Base-by-base conservation (phyloP, 441 rosid species). In the Isatis lusitanica region DNA sequence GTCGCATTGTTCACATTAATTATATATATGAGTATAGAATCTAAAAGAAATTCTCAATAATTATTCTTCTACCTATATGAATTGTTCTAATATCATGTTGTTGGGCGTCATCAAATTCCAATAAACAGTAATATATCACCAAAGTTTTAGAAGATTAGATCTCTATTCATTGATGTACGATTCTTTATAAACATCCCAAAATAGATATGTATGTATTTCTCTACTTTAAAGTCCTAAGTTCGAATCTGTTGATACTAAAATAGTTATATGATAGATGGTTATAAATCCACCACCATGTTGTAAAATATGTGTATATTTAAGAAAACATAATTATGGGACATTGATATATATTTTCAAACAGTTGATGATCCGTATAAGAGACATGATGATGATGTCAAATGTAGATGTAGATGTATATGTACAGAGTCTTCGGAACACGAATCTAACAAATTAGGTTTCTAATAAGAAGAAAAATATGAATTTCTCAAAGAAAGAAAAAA, bases 91-190 rank as follows among this genome's bases (percentile, higher is more conserved):
- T 56, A 63, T 70, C 65, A 70, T 76, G 64, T 44, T 38, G 40
- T 53, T 62, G 18, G 50, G 71, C 71, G 79, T 76, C 79, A 75
- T 63, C 79, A 75, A 44, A 69, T 75, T 75, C 79, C 52, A 36
- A 28, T 9, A 15, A 75, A 69, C 42, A 53, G 79, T 52, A 74
- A 74, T 51, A 33, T 53, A 50, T 75, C 50, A 68, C 64, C 38
- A 68, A 7, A 36, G 30, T 44, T 69, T 44, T 47, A 55, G 60
- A 69, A 55, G 30, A 75, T 75, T 56, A 46, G 52, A 75, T 69
- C n/a, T n/a, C n/a, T n/a, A 43, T 75, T 52, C 62, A 18, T 42
- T 51, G 7, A 24, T 33, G 42, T 33, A 60, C 33, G 35, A 68
- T 68, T 74, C 56, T 68, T 21, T 4, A 24, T 42, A 35, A 50